Evolutionary conservation across 2,329 filamentous ascomycete species (phyloP), one percentile per base, ranked within the genome.

Genomic region (Exophiala sp.): DNA sequence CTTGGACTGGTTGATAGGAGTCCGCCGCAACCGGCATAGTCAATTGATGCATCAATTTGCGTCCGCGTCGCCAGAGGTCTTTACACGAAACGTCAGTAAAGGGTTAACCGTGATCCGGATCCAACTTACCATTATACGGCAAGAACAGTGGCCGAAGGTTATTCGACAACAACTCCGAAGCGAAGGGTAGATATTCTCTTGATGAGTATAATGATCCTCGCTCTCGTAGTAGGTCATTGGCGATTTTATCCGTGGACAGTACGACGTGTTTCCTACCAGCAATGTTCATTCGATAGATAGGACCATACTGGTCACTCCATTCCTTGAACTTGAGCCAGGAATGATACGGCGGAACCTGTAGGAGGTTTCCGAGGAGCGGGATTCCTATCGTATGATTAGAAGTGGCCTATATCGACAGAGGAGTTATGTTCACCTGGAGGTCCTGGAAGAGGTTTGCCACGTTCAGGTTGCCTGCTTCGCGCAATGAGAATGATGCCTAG

Each of bases 211-310:
- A 65, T 2, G 62, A 66, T 4, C 70, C 72, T 40, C 73, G 65
- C 45, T 71, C 69, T 36, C 71, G 65, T 1, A 76, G 64, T 2
- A 76, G 63, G 36, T 75, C 72, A 51, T 73, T 71, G 21, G 71
- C 72, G 11, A 74, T 68, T 24, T 69, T 66, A 36, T 72, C 69
- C 5, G 65, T 68, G 16, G 69, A 68, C 20, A 75, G 62, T 24
- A 74, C 59, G 45, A 72, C 62, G 46, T 71, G 66, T 16, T 65
- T 65, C 6, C 65, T 61, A 14, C 72, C 75, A 3, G 71, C 71
- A 42, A 79, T 70, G 36, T 71, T 69, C 16, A 78, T 63, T 4
- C 70, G 69, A 57, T 71, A 77, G 18, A 80, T 69, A 6, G 71
- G 65, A 2, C 76, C 68, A 49, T 70, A 66, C 46, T 63, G 50